Conservation (phyloP, 1,284 basidiomycete genomes). For the Volvariella surrecta region DNA sequence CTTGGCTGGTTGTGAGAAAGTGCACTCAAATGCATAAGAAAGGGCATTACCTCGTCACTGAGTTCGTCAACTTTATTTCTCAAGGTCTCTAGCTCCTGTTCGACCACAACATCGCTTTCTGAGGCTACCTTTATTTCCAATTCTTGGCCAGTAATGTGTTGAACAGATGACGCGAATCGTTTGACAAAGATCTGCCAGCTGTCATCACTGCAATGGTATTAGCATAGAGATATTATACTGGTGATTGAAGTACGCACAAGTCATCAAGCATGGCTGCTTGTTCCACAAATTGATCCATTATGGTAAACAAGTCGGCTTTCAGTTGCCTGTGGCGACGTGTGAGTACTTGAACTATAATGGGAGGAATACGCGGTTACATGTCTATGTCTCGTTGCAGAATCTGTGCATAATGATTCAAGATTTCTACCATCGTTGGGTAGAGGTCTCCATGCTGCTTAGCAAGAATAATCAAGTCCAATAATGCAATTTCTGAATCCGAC, state of each 20-base stretch:
- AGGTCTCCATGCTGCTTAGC: conserved; percentile 50
- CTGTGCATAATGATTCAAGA: conserved; percentile 42
- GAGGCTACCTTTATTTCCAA: conserved; percentile 42
- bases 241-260: conserved; percentile 35
- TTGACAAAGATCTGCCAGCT: conserved; percentile 59
- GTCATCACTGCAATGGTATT: conserved; percentile 36
- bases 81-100: conserved; percentile 56
- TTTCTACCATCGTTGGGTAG: conserved; percentile 46
- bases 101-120: conserved; percentile 35
- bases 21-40: background rate
- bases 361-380: conserved; percentile 33
- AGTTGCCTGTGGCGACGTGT: conserved; percentile 37
- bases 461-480: conserved; percentile 49
- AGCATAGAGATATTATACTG: conserved; percentile 2
- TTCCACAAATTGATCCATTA: conserved; percentile 66
- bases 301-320: conserved; percentile 51
- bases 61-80: conserved; percentile 51
- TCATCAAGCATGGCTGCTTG: conserved; percentile 50
- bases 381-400: conserved; percentile 56
- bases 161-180: conserved; percentile 53
- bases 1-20: conserved; percentile 21
- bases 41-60: conserved; percentile 47
- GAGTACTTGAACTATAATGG: background rate
- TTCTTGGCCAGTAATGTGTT: conserved; percentile 60
- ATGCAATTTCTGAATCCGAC: conserved; percentile 40